Evolutionary conservation across 352 stramenopile species (phyloP).

Genomic region (Aphanomyces cochlioides): DNA sequence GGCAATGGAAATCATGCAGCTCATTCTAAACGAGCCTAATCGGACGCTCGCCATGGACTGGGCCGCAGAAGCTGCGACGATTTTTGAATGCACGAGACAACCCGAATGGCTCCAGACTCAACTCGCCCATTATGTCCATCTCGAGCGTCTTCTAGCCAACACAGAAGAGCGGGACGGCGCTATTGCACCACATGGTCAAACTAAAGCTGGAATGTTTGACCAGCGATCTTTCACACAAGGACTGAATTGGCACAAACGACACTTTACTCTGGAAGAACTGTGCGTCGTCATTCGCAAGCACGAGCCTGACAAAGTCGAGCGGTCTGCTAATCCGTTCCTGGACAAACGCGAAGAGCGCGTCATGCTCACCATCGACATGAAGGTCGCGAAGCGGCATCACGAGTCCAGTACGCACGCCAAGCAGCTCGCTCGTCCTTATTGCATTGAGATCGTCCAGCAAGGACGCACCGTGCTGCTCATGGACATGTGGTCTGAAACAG

Average conservation of each 20-base stretch:
- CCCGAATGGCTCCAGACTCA: constrained; percentile 55
- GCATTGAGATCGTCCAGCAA: constrained; percentile 50
- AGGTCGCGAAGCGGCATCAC: constrained; percentile 51
- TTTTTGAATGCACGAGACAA: background rate
- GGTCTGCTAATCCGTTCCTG: constrained; percentile 57
- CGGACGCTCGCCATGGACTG: background rate
- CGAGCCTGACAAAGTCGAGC: constrained; percentile 45
- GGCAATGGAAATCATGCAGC: constrained; percentile 12
- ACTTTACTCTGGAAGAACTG: constrained; percentile 44
- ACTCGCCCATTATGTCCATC: constrained; percentile 51
- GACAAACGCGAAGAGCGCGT: constrained; percentile 47
- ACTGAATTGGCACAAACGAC: constrained; percentile 72
- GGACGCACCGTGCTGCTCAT: constrained; percentile 48
- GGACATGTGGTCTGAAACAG: constrained; percentile 52
- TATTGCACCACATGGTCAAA: constrained; percentile 40
- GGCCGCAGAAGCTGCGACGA: background rate
- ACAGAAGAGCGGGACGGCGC: constrained; percentile 49
- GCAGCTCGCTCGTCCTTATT: constrained; percentile 57
- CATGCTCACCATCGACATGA: constrained; percentile 43
- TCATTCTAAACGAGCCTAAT: constrained; percentile 9
- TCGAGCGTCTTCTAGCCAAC: constrained; percentile 53
- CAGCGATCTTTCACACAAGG: constrained; percentile 51
- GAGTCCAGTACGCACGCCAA: constrained; percentile 40
- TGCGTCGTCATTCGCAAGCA: constrained; percentile 65
- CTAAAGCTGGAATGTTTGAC: constrained; percentile 49